Evolutionary conservation across 768 basidiomycete genomes (phyloP).

Genomic region (Crucibulum laeve): DNA sequence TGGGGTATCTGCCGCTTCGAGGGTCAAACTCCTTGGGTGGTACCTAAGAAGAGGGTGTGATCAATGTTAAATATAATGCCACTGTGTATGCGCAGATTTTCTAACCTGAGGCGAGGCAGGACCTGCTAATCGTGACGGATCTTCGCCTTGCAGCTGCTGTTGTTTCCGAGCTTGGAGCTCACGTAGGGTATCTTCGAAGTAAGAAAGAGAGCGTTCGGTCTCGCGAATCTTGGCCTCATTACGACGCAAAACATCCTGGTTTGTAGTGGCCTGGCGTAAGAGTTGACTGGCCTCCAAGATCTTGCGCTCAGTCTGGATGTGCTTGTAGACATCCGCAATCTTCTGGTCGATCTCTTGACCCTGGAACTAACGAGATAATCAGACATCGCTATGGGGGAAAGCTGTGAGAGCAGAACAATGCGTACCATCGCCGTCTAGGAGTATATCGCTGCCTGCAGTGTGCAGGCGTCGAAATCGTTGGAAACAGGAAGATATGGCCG

Average conservation of each 20-base stretch:
- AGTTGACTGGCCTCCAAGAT: slow-evolving; percentile 81
- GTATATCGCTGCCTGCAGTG: neutral
- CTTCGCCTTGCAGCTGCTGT: slow-evolving; percentile 50
- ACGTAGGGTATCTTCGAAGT: slow-evolving; percentile 83
- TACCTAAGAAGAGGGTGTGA: slow-evolving; percentile 27
- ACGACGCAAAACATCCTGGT: slow-evolving; percentile 79
- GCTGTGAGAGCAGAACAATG: slow-evolving; percentile 7
- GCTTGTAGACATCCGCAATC: slow-evolving; percentile 86
- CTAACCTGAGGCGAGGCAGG: slow-evolving; percentile 38
- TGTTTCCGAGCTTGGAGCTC: slow-evolving; percentile 79
- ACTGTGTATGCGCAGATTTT: slow-evolving; percentile 9
- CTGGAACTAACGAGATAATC: slow-evolving; percentile 21
- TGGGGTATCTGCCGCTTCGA: slow-evolving; percentile 29
- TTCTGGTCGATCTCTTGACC: slow-evolving; percentile 82
- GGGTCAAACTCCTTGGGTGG: slow-evolving; percentile 50
- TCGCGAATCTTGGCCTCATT: slow-evolving; percentile 86
- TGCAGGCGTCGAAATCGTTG: slow-evolving; percentile 3
- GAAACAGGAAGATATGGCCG: neutral
- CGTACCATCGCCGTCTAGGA: slow-evolving; percentile 11
- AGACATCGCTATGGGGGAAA: neutral
- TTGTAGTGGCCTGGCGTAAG: slow-evolving; percentile 77
- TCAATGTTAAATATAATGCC: slow-evolving; percentile 16
- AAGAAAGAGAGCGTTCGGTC: slow-evolving; percentile 76
- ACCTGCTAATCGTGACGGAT: slow-evolving; percentile 51
- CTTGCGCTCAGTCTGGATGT: slow-evolving; percentile 91